Percentiles rank a stretch among this genome's conserved stretches.
Conservation (phyloP, 306 rosid species). For the Coriaria nepalensis region DNA sequence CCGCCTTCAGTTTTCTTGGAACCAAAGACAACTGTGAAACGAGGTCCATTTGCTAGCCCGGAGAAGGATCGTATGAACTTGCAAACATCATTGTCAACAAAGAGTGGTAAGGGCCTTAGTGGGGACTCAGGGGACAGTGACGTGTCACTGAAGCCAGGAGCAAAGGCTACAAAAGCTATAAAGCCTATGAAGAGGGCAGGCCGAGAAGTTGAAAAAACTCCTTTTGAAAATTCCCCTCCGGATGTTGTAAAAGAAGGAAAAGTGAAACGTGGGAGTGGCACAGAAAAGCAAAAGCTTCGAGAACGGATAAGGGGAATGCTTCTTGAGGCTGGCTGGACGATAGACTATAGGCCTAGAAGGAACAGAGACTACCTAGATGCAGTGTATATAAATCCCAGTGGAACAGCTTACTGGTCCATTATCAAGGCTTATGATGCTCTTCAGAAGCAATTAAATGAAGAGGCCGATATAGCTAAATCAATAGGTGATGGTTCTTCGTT, state of each 20-base stretch:
- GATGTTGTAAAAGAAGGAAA: conserved; percentile 47
- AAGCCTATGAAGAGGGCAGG: conserved; percentile 32
- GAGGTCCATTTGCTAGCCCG: conserved; percentile 26
- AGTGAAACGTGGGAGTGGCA: conserved; percentile 78
- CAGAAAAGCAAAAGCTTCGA: conserved; percentile 89
- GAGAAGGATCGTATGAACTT: conserved; percentile 33
- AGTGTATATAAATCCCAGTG: conserved; percentile 71
- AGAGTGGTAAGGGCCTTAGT: conserved; percentile 34
- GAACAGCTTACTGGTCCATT: conserved; percentile 98
- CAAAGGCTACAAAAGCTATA: conserved; percentile 29
- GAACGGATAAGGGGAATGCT: conserved; percentile 85
- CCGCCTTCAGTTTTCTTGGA: conserved; percentile 27
- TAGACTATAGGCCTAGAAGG: conserved; percentile 90
- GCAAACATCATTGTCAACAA: conserved; percentile 39
- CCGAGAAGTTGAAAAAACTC: conserved; percentile 44
- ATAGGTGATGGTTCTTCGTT: conserved; percentile 40
- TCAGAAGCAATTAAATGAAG: conserved; percentile 71
- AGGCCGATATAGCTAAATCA: conserved; percentile 34
- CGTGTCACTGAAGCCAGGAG: conserved; percentile 43
- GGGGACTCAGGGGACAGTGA: conserved; percentile 59
- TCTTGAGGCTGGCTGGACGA: conserved; percentile 72
- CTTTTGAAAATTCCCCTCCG: conserved; percentile 38
- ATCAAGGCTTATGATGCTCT: conserved; percentile 94
- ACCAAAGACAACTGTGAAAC: conserved; percentile 32
- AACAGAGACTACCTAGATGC: conserved; percentile 97